Percentiles rank a stretch among this genome's conserved stretches.
phyloP scores from a whole-genome alignment of 106 monocot genomes.

The Dendrobium huoshanense region DNA sequence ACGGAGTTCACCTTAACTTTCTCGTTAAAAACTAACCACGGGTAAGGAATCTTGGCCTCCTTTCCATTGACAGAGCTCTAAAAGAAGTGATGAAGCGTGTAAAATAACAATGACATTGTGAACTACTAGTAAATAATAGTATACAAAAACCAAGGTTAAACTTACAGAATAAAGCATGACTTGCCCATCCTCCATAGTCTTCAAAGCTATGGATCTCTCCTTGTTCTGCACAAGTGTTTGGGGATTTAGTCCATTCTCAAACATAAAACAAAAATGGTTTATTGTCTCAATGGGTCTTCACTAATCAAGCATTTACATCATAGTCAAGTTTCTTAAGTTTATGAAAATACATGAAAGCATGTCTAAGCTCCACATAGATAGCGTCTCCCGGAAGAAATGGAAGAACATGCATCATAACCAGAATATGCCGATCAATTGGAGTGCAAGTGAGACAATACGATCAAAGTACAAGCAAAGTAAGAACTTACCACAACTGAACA shows the following conservation, averaged over 20 bases:
- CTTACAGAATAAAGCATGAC: conserved; percentile 97
- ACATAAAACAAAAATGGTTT: neutral
- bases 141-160: conserved; percentile 7
- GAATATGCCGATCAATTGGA: neutral
- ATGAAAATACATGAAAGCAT: neutral
- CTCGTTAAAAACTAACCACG: conserved; percentile 99
- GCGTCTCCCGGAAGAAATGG: neutral
- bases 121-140: neutral
- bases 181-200: conserved; percentile 99
- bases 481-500: conserved; percentile 84
- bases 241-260: neutral
- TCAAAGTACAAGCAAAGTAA: neutral
- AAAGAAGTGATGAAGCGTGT: neutral
- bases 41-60: conserved; percentile 83
- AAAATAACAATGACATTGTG: neutral
- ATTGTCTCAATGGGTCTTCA: neutral
- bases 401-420: neutral
- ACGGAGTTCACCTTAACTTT: conserved; percentile 99
- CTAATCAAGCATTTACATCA: neutral
- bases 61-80: conserved; percentile 95
- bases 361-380: neutral
- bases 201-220: conserved; percentile 89
- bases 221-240: conserved; percentile 55
- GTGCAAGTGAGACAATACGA: neutral
- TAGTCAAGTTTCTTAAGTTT: neutral